Percentiles rank a stretch among this genome's conserved stretches.
phyloP scores from a whole-genome alignment of 2,329 filamentous ascomycete genomes.

The Fusarium clavum region DNA sequence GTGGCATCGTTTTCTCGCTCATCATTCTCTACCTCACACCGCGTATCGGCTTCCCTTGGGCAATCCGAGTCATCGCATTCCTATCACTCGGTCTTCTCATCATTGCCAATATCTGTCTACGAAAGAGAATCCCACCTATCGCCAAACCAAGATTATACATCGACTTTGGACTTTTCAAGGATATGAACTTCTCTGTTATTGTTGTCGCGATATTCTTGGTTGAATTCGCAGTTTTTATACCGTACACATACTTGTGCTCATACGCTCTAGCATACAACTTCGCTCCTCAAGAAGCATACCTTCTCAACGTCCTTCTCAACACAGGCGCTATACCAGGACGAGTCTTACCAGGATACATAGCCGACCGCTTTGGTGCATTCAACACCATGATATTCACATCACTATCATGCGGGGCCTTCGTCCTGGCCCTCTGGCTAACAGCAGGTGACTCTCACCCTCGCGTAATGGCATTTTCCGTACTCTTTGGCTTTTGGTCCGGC shows the following conservation, averaged over 20 bases:
- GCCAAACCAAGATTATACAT: constrained; percentile 57
- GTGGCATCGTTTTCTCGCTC: constrained; percentile 64
- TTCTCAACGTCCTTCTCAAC: constrained; percentile 14
- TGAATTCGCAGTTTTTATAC: constrained; percentile 34
- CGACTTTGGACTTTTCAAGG: constrained; percentile 63
- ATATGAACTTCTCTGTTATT: constrained; percentile 63
- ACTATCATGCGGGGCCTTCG: background rate
- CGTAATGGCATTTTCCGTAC: constrained; percentile 69
- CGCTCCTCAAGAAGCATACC: background rate
- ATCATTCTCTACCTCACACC: constrained; percentile 47
- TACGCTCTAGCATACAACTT: constrained; percentile 52
- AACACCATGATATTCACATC: constrained; percentile 30
- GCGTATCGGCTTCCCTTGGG: constrained; percentile 49
- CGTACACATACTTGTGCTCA: constrained; percentile 24
- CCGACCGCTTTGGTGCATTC: constrained; percentile 20
- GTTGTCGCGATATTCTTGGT: constrained; percentile 63
- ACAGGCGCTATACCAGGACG: constrained; percentile 19
- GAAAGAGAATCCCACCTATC: constrained; percentile 62
- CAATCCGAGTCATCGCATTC: constrained; percentile 47
- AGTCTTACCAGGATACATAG: constrained; percentile 52
- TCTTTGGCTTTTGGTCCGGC: constrained; percentile 79
- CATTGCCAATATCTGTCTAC: constrained; percentile 22
- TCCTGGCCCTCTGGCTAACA: constrained; percentile 7
- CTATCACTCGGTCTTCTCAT: background rate
- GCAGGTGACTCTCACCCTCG: constrained; percentile 56